Percentiles rank a stretch among this genome's conserved stretches.
These are phyloP conservation scores for Cornus controversa DNA, from an alignment of 148 eudicot genomes.

Conservation along the genomic window DNA sequence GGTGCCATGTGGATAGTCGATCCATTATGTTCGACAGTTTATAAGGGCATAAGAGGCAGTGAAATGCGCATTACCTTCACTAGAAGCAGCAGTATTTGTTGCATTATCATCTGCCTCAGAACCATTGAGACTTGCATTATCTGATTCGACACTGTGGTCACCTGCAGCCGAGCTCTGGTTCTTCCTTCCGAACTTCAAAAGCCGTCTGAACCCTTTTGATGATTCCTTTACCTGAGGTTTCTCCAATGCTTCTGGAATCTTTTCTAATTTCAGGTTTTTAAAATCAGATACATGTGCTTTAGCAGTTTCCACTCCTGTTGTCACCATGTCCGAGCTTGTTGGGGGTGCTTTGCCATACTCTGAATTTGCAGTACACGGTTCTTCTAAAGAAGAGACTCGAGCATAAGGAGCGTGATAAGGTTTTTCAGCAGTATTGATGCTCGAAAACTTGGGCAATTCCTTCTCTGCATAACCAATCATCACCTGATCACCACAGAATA, in stretches of 20 bases:
- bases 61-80: conserved; percentile 56
- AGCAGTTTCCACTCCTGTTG: conserved; percentile 26
- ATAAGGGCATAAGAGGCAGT: not conserved
- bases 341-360: conserved; percentile 59
- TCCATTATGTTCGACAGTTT: not conserved
- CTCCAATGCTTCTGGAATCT: conserved; percentile 48
- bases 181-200: conserved; percentile 78
- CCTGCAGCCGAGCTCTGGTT: conserved; percentile 44
- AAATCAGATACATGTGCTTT: conserved; percentile 43
- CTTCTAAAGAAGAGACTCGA: conserved; percentile 74
- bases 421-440: conserved; percentile 25
- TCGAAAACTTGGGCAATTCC: conserved; percentile 28
- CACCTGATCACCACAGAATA: conserved; percentile 31
- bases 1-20: not conserved
- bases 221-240: conserved; percentile 61
- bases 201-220: conserved; percentile 77
- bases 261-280: conserved; percentile 35
- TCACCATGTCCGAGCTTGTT: conserved; percentile 23
- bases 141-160: conserved; percentile 49
- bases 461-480: conserved; percentile 27
- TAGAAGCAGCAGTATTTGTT: conserved; percentile 37
- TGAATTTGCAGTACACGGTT: conserved; percentile 54
- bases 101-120: conserved; percentile 31
- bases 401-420: conserved; percentile 81
- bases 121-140: conserved; percentile 41